phyloP scores from a whole-genome alignment of 2,329 filamentous ascomycete genomes.

The Penicillium crustosum region DNA sequence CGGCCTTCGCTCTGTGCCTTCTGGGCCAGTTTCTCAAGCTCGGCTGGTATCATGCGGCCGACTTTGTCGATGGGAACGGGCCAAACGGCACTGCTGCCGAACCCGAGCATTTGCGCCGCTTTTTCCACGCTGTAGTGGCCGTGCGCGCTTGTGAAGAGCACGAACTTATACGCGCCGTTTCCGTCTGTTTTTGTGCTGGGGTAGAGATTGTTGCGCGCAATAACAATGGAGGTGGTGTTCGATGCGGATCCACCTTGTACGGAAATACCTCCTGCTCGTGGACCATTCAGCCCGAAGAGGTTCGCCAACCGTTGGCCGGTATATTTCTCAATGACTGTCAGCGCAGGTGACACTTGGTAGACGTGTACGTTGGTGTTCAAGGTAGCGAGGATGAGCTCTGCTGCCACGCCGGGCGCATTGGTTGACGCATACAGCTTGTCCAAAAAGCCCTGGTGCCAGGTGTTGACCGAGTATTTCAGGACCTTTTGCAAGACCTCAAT shows the following conservation, averaged over 20 bases:
- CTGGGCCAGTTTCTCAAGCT: slow-evolving; percentile 63
- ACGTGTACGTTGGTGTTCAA: slow-evolving; percentile 95
- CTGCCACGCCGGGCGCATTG: slow-evolving; percentile 80
- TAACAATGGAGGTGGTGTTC: slow-evolving; percentile 80
- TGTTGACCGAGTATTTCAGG: slow-evolving; percentile 87
- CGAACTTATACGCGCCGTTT: slow-evolving; percentile 64
- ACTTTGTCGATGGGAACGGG: slow-evolving; percentile 69
- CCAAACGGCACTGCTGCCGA: slow-evolving; percentile 74
- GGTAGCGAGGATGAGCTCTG: slow-evolving; percentile 78
- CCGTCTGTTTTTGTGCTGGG: slow-evolving; percentile 74
- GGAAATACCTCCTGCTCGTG: slow-evolving; percentile 68
- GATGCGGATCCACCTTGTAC: slow-evolving; percentile 80
- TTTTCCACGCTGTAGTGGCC: slow-evolving; percentile 96
- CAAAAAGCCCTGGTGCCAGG: slow-evolving; percentile 96
- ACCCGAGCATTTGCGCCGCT: slow-evolving; percentile 83
- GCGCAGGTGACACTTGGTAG: slow-evolving; percentile 86
- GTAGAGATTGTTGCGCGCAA: slow-evolving; percentile 83
- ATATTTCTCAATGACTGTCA: slow-evolving; percentile 84
- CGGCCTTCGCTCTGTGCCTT: slow-evolving; percentile 65
- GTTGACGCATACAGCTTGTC: slow-evolving; percentile 94
- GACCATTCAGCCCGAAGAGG: slow-evolving; percentile 73
- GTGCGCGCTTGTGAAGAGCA: slow-evolving; percentile 83
- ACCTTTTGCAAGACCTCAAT: slow-evolving; percentile 69
- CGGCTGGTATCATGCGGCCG: slow-evolving; percentile 69
- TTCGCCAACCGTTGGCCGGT: slow-evolving; percentile 71